Percentiles rank a stretch among this genome's conserved stretches.
Conservation (phyloP, 2,329 filamentous ascomycete species). For the Zarea fungicola region DNA sequence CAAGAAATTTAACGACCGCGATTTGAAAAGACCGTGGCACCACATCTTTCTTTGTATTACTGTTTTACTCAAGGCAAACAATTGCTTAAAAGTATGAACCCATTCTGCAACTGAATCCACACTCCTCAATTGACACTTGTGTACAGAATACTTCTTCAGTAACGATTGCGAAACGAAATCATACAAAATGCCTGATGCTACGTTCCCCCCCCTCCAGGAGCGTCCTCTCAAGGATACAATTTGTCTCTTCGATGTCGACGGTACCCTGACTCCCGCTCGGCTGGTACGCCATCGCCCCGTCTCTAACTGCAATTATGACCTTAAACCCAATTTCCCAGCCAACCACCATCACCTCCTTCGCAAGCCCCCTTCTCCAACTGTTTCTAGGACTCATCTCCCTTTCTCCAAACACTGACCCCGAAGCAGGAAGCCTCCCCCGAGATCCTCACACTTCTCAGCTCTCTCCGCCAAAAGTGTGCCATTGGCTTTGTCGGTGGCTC, state of each 20-base stretch:
- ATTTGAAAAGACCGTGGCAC: no score
- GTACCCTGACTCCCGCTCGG: constrained; percentile 79
- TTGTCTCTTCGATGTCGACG: constrained; percentile 93
- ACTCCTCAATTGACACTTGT: no score
- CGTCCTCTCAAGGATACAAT: constrained; percentile 91
- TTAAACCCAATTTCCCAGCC: constrained; percentile 1
- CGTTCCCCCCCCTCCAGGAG: constrained; percentile 66
- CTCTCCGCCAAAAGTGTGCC: constrained; percentile 78
- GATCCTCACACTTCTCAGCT: constrained; percentile 74
- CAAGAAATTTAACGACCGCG: no score
- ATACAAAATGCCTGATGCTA: constrained; percentile 34
- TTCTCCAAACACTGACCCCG: no score
- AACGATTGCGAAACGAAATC: no score
- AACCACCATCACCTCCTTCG: neutral
- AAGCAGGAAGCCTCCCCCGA: constrained; percentile 69
- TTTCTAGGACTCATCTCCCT: constrained; percentile 7
- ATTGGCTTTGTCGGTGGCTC: constrained; percentile 92
- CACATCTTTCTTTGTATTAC: no score
- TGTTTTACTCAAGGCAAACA: no score
- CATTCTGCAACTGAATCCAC: no score
- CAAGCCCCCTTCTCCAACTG: no score
- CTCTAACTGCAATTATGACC: no score
- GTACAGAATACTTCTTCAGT: no score
- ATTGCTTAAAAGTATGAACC: no score
- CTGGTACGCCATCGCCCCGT: constrained; percentile 51